Evolutionary conservation across 2,329 filamentous ascomycete species (phyloP).

Genomic region (Pyrenophora seminiperda): DNA sequence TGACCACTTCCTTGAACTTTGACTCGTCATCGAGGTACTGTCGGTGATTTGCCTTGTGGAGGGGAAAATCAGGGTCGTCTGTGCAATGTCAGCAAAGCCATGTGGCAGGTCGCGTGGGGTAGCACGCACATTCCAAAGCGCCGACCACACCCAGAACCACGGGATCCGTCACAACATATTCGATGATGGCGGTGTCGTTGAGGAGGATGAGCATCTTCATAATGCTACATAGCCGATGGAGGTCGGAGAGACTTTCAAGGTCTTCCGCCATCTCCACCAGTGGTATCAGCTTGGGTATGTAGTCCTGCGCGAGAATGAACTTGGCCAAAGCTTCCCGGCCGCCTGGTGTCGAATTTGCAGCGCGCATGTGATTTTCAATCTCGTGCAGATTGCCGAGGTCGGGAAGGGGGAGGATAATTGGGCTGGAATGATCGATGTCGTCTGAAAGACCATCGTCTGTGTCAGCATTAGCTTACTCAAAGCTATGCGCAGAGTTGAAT

Average conservation of each 20-base stretch:
- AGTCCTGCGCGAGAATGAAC: conserved; percentile 82
- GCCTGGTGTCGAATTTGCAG: conserved; percentile 72
- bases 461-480: conserved; percentile 22
- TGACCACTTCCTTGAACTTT: conserved; percentile 94
- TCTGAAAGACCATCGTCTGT: conserved; percentile 86
- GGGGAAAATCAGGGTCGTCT: conserved; percentile 95
- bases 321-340: conserved; percentile 88
- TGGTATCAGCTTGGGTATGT: conserved; percentile 84
- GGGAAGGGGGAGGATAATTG: conserved; percentile 76
- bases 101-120: background rate
- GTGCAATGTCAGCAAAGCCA: conserved; percentile 38
- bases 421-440: conserved; percentile 74
- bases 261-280: conserved; percentile 89
- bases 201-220: conserved; percentile 95
- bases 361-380: conserved; percentile 82
- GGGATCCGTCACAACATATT: conserved; percentile 87
- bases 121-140: conserved; percentile 76
- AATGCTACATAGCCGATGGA: conserved; percentile 94
- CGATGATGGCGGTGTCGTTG: conserved; percentile 94
- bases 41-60: conserved; percentile 95
- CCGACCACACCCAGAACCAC: conserved; percentile 91
- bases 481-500: background rate
- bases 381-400: conserved; percentile 83
- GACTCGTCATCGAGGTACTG: conserved; percentile 88
- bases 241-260: conserved; percentile 80